These are phyloP conservation scores for Paraconiothyrium sp. DNA, from an alignment of 2,329 filamentous ascomycete species.

Conservation along the genomic window DNA sequence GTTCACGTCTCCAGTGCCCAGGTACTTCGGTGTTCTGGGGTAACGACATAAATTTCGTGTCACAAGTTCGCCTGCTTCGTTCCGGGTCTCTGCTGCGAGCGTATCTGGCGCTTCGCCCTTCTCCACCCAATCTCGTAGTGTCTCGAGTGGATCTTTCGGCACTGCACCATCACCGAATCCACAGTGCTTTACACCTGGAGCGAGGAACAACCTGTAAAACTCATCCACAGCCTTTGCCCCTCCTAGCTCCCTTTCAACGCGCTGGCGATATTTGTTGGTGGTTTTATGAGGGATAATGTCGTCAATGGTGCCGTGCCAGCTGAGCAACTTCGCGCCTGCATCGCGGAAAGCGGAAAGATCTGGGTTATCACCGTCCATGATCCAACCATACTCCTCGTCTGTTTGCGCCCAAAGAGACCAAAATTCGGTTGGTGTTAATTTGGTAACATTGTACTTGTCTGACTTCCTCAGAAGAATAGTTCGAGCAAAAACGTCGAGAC, in stretches of 20 bases:
- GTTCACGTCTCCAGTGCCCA: slow-evolving; percentile 3
- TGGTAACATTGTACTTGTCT: slow-evolving; percentile 13
- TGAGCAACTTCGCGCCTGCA: slow-evolving; percentile 33
- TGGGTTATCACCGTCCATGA: slow-evolving; percentile 21
- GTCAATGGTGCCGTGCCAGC: slow-evolving; percentile 36
- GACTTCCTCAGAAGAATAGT: slow-evolving; percentile 10
- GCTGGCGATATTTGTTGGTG: slow-evolving; percentile 26
- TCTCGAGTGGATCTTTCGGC: slow-evolving; percentile 31
- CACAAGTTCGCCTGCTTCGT: slow-evolving; percentile 7
- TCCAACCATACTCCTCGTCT: slow-evolving; percentile 12
- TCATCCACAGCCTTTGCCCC: slow-evolving; percentile 29
- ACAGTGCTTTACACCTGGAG: slow-evolving; percentile 43
- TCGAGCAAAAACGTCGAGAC: slow-evolving; percentile 5
- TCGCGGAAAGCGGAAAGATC: slow-evolving; percentile 31
- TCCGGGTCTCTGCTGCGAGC: slow-evolving; percentile 23
- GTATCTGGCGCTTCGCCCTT: slow-evolving; percentile 32
- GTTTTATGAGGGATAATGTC: slow-evolving; percentile 22
- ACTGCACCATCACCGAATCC: slow-evolving; percentile 30
- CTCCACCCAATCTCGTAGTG: slow-evolving; percentile 43
- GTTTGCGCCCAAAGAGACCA: slow-evolving; percentile 14
- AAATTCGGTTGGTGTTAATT: slow-evolving; percentile 7
- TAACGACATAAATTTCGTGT: not conserved
- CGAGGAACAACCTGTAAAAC: slow-evolving; percentile 43
- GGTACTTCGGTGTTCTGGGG: slow-evolving; percentile 2
- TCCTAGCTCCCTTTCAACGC: slow-evolving; percentile 26